phyloP scores from a whole-genome alignment of 192 early-diverging fungal genomes.

The Thamnidium elegans region DNA sequence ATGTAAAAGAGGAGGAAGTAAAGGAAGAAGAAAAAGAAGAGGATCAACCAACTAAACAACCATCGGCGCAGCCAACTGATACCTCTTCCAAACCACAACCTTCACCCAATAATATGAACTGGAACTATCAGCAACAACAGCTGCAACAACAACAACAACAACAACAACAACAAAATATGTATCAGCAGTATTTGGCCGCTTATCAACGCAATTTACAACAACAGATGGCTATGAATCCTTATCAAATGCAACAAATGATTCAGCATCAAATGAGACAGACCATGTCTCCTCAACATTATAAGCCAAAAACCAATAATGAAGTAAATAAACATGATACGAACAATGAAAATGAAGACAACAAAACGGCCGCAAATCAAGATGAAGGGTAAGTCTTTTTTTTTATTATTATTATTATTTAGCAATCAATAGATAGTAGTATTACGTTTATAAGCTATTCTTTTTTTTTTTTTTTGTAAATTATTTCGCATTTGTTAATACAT shows the following conservation, averaged over 20 bases:
- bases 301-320: not conserved
- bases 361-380: slow-evolving; percentile 27
- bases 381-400: slow-evolving; percentile 28
- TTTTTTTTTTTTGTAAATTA: slow-evolving; percentile 21
- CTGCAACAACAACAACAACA: not conserved
- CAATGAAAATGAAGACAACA: not conserved
- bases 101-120: not conserved
- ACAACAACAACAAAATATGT: not conserved
- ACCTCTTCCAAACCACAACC: not conserved
- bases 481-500: slow-evolving; percentile 20
- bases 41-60: not conserved
- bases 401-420: not conserved
- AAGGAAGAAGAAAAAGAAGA: not conserved
- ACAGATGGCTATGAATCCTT: slow-evolving; percentile 10
- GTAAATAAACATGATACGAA: not conserved
- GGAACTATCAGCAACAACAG: not conserved
- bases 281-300: not conserved
- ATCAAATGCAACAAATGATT: slow-evolving; percentile 27
- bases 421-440: not conserved
- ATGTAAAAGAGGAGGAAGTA: not conserved
- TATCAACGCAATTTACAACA: not conserved
- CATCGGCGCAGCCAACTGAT: not conserved
- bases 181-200: slow-evolving; percentile 3
- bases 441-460: slow-evolving; percentile 1
- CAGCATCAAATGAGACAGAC: slow-evolving; percentile 10